phyloP scores from a whole-genome alignment of 148 eudicot species.

The Spergularia bocconei region DNA sequence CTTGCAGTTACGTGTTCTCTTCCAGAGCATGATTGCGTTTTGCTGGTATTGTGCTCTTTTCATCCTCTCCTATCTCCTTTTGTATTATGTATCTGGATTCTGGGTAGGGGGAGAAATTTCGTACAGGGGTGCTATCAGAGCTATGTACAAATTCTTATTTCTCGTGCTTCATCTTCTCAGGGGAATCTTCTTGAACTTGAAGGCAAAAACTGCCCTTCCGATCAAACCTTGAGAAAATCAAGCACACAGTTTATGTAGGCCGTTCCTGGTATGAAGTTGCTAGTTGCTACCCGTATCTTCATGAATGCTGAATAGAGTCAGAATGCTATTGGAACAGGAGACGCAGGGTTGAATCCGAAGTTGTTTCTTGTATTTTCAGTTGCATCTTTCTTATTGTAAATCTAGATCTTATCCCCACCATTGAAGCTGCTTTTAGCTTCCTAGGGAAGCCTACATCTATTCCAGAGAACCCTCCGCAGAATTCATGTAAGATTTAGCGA shows the following conservation, averaged over 20 bases:
- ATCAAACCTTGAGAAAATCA: conserved; percentile 38
- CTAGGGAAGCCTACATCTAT: background rate
- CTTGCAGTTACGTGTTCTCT: conserved; percentile 78
- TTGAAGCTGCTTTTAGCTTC: background rate
- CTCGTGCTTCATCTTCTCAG: conserved; percentile 34
- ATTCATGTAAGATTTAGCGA: too few relatives aligned
- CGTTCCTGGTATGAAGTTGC: background rate
- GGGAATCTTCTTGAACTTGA: conserved; percentile 87
- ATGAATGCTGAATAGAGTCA: conserved; percentile 3
- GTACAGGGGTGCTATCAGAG: background rate
- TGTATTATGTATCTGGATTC: background rate
- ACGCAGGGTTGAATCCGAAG: conserved; percentile 10
- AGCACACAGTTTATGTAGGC: background rate
- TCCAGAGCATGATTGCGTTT: conserved; percentile 75
- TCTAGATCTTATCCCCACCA: background rate
- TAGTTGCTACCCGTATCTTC: background rate
- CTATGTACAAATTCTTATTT: background rate
- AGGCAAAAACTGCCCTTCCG: conserved; percentile 60
- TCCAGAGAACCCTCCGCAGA: background rate
- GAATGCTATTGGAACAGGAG: background rate
- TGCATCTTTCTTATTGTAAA: conserved; percentile 3
- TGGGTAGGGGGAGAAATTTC: too few relatives aligned
- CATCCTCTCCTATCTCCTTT: background rate
- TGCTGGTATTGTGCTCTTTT: conserved; percentile 50
- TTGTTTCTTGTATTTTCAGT: background rate